phyloP scores from a whole-genome alignment of 805 yeast species.

The Clavispora santaluciae region DNA sequence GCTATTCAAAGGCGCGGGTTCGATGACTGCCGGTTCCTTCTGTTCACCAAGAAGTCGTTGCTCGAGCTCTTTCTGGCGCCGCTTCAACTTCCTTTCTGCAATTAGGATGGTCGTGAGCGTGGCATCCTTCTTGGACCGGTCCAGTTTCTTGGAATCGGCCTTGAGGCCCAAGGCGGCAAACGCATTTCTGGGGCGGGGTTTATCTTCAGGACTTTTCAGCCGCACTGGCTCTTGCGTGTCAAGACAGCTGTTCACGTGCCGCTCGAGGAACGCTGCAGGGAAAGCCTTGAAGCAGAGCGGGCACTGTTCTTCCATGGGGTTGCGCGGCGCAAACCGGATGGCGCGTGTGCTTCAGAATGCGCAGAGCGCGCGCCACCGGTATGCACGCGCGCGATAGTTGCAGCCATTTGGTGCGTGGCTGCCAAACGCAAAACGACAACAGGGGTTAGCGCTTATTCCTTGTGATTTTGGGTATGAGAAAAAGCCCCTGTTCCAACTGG shows the following conservation, averaged over 20 bases:
- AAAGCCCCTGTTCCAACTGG: no score
- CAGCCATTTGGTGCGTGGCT: background rate
- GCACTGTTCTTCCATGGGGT: constrained; percentile 19
- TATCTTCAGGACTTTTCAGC: background rate
- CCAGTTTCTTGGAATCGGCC: constrained; percentile 20
- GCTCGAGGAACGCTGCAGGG: constrained; percentile 23
- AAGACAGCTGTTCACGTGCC: constrained; percentile 38
- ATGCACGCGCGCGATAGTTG: no score
- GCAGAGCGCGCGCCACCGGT: background rate
- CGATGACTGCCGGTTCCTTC: background rate
- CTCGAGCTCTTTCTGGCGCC: constrained; percentile 15
- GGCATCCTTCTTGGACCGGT: constrained; percentile 17
- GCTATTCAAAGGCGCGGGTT: background rate
- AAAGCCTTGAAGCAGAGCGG: constrained; percentile 33
- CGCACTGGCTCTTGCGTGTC: constrained; percentile 23
- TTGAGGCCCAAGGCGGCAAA: constrained; percentile 34
- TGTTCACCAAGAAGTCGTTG: constrained; percentile 1
- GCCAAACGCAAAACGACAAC: no score
- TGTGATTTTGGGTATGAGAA: no score
- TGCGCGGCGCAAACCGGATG: background rate
- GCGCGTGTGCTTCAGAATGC: background rate
- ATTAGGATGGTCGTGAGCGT: constrained; percentile 31
- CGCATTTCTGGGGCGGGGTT: constrained; percentile 14
- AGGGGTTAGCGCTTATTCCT: no score
- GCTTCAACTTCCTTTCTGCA: constrained; percentile 28